A percentile compares a stretch with the other conserved stretches of the same genome.
Conservation (phyloP, 306 rosid species). For the Begonia loranthoides region DNA sequence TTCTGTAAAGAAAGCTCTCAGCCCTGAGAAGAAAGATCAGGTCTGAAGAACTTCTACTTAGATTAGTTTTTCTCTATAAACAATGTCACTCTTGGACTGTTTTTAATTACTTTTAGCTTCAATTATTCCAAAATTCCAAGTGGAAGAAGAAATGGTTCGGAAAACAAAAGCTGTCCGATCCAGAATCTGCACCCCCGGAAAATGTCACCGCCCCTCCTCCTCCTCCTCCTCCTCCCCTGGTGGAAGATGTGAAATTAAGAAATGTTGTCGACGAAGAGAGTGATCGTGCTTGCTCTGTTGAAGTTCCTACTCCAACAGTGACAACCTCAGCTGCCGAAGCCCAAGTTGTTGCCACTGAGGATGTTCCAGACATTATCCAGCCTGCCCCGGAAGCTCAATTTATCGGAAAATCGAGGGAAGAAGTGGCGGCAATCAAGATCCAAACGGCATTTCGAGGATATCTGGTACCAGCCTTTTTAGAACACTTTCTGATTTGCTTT, state of each 20-base stretch:
- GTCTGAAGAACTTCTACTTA: slow-evolving; percentile 20
- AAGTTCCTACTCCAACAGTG: slow-evolving; percentile 17
- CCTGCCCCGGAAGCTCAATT: slow-evolving; percentile 21
- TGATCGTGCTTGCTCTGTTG: slow-evolving; percentile 26
- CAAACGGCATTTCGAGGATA: slow-evolving; percentile 94
- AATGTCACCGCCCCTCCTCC: slow-evolving; percentile 27
- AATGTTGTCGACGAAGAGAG: slow-evolving; percentile 34
- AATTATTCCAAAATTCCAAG: slow-evolving; percentile 35
- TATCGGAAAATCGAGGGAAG: slow-evolving; percentile 56
- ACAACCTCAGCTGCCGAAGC: neutral
- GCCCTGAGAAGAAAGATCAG: slow-evolving; percentile 62
- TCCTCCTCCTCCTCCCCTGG: slow-evolving; percentile 37
- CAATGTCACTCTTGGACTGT: neutral
- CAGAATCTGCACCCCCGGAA: slow-evolving; percentile 23
- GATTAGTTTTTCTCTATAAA: neutral
- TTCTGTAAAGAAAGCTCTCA: slow-evolving; percentile 84
- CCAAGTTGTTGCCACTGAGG: slow-evolving; percentile 8
- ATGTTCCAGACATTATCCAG: slow-evolving; percentile 20
- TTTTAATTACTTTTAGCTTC: slow-evolving; percentile 4
- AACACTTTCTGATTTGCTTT: too few species aligned
- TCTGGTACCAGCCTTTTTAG: slow-evolving; percentile 37
- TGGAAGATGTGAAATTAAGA: slow-evolving; percentile 39
- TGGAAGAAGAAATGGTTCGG: slow-evolving; percentile 98
- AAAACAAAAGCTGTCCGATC: slow-evolving; percentile 47
- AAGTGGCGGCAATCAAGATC: slow-evolving; percentile 74